Conservation (phyloP, 495 filamentous ascomycete species). For the Penicillium fimorum region DNA sequence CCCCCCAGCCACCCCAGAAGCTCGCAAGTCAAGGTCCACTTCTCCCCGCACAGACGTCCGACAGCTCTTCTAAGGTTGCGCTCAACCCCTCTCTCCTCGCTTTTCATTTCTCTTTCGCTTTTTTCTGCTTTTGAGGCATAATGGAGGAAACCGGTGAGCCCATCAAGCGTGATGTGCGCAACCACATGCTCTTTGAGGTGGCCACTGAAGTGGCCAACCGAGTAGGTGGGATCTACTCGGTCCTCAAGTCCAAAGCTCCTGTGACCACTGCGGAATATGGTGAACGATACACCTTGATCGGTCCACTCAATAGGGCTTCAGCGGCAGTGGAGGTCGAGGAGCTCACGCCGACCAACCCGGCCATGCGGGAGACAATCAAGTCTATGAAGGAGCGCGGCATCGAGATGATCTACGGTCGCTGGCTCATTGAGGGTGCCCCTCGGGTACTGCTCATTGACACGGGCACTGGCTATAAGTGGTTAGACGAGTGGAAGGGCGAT, state of each 20-base stretch:
- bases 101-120: slow-evolving; percentile 11
- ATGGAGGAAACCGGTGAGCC: slow-evolving; percentile 41
- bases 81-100: slow-evolving; percentile 8
- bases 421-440: slow-evolving; percentile 96
- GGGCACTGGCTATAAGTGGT: slow-evolving; percentile 81
- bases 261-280: slow-evolving; percentile 99
- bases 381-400: slow-evolving; percentile 92
- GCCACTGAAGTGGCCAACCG: slow-evolving; percentile 97
- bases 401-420: slow-evolving; percentile 86
- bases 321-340: slow-evolving; percentile 96
- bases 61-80: slow-evolving; percentile 14
- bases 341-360: slow-evolving; percentile 76
- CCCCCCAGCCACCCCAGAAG: slow-evolving; percentile 11
- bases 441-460: slow-evolving; percentile 93
- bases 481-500: slow-evolving; percentile 97
- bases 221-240: slow-evolving; percentile 98
- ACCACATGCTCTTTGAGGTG: slow-evolving; percentile 88
- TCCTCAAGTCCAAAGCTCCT: slow-evolving; percentile 97
- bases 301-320: slow-evolving; percentile 86
- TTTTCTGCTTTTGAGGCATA: slow-evolving; percentile 15
- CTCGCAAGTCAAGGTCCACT: slow-evolving; percentile 7
- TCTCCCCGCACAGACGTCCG: slow-evolving; percentile 31
- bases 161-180: slow-evolving; percentile 64
- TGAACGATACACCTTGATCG: slow-evolving; percentile 91
- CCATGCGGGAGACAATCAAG: slow-evolving; percentile 75